A percentile compares a stretch with the other conserved stretches of the same genome.
These are phyloP conservation scores for Pterocarpus macrocarpus DNA, from an alignment of 306 rosid species.

Conservation along the genomic window DNA sequence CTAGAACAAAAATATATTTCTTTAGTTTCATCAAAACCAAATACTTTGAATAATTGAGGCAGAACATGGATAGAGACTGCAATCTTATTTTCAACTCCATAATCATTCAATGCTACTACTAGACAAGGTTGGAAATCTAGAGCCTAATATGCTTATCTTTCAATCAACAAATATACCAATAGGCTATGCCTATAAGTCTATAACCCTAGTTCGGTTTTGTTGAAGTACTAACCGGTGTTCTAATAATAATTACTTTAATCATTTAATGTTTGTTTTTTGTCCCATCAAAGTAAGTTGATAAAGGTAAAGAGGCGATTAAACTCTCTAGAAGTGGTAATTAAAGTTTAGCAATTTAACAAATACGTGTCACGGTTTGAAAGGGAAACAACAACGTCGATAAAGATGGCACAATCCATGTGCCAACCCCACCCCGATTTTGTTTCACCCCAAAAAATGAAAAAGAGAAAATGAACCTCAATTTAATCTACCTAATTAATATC, in stretches of 20 bases:
- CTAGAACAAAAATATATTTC: no score
- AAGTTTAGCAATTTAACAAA: not conserved
- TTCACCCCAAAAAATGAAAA: not conserved
- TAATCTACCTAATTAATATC: not conserved
- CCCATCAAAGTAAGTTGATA: not conserved
- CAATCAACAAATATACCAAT: constrained; percentile 31
- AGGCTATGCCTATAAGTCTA: not conserved
- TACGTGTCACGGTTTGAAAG: constrained; percentile 2
- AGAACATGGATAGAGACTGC: not conserved
- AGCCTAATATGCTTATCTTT: constrained; percentile 18
- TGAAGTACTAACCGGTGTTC: not conserved
- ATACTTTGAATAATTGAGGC: not conserved
- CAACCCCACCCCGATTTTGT: constrained; percentile 23
- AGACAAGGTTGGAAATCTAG: not conserved
- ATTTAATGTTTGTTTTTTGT: constrained; percentile 10
- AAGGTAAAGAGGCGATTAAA: not conserved
- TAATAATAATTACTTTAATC: constrained; percentile 3
- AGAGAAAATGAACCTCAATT: not conserved
- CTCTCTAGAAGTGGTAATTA: not conserved
- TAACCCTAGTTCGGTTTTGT: constrained; percentile 2
- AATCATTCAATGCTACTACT: constrained; percentile 24
- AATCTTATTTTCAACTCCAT: constrained; percentile 16
- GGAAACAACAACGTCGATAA: not conserved
- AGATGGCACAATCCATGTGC: constrained; percentile 9
- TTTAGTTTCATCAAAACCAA: not conserved